These are phyloP conservation scores for Candida sanyaensis DNA, from an alignment of 1,139 yeast genomes.

Conservation along the genomic window DNA sequence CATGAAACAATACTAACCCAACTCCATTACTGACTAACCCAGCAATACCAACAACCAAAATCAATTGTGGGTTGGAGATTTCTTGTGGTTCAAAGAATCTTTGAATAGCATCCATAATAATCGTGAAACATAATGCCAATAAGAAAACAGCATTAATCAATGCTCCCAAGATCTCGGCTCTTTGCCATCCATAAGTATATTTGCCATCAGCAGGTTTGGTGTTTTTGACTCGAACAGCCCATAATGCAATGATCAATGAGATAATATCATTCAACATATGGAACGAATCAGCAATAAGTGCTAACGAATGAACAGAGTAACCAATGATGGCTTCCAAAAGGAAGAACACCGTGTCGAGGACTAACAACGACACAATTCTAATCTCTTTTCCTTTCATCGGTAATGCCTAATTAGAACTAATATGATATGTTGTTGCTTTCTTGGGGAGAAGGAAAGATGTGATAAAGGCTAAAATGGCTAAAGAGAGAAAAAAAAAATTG, in stretches of 20 bases:
- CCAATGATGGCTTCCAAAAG: slow-evolving; percentile 83
- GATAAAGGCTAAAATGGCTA: too few relatives aligned
- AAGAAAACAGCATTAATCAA: slow-evolving; percentile 90
- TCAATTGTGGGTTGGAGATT: slow-evolving; percentile 77
- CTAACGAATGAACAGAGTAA: slow-evolving; percentile 87
- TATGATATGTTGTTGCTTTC: too few relatives aligned
- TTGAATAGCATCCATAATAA: slow-evolving; percentile 90
- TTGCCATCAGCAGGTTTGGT: slow-evolving; percentile 80
- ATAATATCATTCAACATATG: slow-evolving; percentile 97
- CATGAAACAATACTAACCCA: slow-evolving; percentile 88
- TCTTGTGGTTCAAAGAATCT: slow-evolving; percentile 80
- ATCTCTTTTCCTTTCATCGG: slow-evolving; percentile 59
- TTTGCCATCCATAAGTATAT: slow-evolving; percentile 94
- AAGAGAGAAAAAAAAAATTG: too few relatives aligned
- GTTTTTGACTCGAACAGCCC: slow-evolving; percentile 95
- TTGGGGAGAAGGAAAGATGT: too few relatives aligned
- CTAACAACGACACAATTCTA: slow-evolving; percentile 71
- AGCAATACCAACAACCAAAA: slow-evolving; percentile 76
- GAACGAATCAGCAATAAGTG: slow-evolving; percentile 92
- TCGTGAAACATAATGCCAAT: slow-evolving; percentile 88
- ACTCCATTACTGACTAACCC: slow-evolving; percentile 82
- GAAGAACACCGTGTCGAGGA: slow-evolving; percentile 81
- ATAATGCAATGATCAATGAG: slow-evolving; percentile 84
- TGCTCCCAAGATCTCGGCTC: slow-evolving; percentile 95
- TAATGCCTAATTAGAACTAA: too few relatives aligned